Evolutionary conservation across 345 rosid species (phyloP).

Genomic region (Sonneratia alba): DNA sequence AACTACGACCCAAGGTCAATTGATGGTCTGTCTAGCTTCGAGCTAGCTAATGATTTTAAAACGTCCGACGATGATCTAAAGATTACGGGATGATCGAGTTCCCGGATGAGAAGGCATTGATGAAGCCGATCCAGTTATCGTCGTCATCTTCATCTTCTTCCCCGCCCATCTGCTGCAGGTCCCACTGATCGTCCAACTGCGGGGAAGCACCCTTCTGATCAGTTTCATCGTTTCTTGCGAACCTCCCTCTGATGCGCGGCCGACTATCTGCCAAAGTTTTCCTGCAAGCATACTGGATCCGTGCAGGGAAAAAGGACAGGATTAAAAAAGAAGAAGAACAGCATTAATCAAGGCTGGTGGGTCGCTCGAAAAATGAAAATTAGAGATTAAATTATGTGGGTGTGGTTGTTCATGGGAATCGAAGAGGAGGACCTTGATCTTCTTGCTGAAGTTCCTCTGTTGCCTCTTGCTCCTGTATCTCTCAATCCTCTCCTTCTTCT

Average conservation of each 20-base stretch:
- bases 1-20: too few species aligned
- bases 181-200: slow-evolving; percentile 25
- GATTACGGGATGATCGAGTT: slow-evolving; percentile 20
- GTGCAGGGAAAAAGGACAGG: not conserved
- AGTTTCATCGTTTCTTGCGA: slow-evolving; percentile 77
- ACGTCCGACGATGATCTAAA: too few species aligned
- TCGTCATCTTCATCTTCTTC: slow-evolving; percentile 48
- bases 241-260: slow-evolving; percentile 89
- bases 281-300: slow-evolving; percentile 70
- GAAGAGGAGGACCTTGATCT: slow-evolving; percentile 51
- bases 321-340: not conserved
- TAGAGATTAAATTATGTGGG: too few species aligned
- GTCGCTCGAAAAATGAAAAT: too few species aligned
- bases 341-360: too few species aligned
- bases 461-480: slow-evolving; percentile 77
- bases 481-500: slow-evolving; percentile 83
- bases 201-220: slow-evolving; percentile 30
- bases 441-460: slow-evolving; percentile 89
- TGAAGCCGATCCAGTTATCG: slow-evolving; percentile 55
- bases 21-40: not conserved
- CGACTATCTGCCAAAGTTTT: slow-evolving; percentile 93
- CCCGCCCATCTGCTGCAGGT: slow-evolving; percentile 16
- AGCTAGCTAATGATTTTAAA: not conserved
- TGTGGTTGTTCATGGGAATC: too few species aligned
- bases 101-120: slow-evolving; percentile 44